phyloP scores from a whole-genome alignment of 192 early-diverging fungal species.

The Coemansia aciculifera region DNA sequence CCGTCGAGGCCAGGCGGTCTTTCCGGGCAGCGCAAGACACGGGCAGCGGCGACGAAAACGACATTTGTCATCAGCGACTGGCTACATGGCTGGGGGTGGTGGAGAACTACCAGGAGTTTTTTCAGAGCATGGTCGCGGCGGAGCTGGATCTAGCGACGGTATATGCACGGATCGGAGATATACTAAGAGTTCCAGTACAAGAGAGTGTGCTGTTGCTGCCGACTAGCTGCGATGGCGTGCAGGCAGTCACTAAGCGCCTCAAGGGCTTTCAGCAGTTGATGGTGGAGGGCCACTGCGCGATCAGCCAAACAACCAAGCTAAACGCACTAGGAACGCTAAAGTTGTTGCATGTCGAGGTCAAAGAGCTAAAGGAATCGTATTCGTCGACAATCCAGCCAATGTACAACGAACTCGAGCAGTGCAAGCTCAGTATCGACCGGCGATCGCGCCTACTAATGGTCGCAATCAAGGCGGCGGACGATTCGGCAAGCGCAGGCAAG shows the following conservation, averaged over 20 bases:
- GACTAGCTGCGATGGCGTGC: conserved; percentile 26
- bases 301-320: conserved; percentile 30
- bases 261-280: conserved; percentile 47
- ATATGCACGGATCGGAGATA: conserved; percentile 52
- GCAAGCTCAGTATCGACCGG: conserved; percentile 13
- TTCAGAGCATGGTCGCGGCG: conserved; percentile 51
- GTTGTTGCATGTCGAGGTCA: conserved; percentile 13
- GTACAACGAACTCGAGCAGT: conserved; percentile 26
- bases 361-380: conserved; percentile 18
- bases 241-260: conserved; percentile 26
- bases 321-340: conserved; percentile 22
- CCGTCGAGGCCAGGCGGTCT: conserved; percentile 5
- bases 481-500: not conserved
- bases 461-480: conserved; percentile 18
- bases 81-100: conserved; percentile 38
- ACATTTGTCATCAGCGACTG: conserved; percentile 49
- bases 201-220: conserved; percentile 35
- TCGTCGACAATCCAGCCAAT: conserved; percentile 17
- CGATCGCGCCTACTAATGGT: conserved; percentile 22
- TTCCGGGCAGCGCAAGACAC: conserved; percentile 34
- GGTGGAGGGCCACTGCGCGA: conserved; percentile 48
- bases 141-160: conserved; percentile 53
- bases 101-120: conserved; percentile 45
- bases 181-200: conserved; percentile 35
- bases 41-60: conserved; percentile 39